phyloP scores from a whole-genome alignment of 2,329 filamentous ascomycete species.

The Penicillium concentricum region DNA sequence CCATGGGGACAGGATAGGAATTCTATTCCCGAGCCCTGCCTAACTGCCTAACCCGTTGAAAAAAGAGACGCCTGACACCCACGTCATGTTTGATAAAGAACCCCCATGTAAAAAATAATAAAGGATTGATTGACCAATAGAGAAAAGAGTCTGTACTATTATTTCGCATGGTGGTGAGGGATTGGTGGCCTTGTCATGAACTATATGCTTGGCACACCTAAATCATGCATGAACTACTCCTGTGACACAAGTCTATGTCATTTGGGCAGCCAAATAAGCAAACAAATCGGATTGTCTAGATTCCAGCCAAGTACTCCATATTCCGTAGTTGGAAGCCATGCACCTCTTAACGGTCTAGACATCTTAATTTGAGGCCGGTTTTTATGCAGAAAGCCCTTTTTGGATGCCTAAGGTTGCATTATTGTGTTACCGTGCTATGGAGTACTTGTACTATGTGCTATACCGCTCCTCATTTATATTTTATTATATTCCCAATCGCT shows the following conservation, averaged over 20 bases:
- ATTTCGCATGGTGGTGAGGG: background rate
- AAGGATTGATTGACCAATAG: background rate
- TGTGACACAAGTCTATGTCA: background rate
- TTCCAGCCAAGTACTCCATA: background rate
- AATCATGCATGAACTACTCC: background rate
- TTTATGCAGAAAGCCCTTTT: background rate
- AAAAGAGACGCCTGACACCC: background rate
- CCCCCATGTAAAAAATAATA: background rate
- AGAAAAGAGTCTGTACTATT: background rate
- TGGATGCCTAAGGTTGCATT: background rate
- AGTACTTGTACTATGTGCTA: background rate
- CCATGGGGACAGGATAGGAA: background rate
- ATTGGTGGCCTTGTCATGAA: conserved; percentile 4
- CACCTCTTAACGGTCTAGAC: background rate
- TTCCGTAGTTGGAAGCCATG: background rate
- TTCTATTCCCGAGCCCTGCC: background rate
- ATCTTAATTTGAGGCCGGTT: background rate
- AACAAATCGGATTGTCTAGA: background rate
- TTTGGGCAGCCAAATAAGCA: background rate
- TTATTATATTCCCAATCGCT: background rate
- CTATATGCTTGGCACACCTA: background rate
- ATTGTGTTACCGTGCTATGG: background rate
- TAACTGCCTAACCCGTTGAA: background rate
- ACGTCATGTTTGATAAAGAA: background rate
- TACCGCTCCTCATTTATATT: background rate